Conservation (phyloP, 164 flowering plant species). For the Vitis rotundifolia region DNA sequence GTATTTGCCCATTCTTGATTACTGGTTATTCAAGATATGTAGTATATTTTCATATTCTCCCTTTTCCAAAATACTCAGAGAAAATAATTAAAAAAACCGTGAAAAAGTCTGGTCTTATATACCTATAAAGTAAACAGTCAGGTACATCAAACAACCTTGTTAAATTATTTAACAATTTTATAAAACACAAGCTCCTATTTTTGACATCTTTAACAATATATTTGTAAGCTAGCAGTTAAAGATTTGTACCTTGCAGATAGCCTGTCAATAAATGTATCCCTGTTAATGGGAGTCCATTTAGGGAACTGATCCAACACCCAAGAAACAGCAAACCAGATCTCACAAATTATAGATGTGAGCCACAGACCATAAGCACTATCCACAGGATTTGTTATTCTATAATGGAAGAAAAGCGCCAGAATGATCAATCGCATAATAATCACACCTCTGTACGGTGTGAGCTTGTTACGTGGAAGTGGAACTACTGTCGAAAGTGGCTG, state of each 20-base stretch:
- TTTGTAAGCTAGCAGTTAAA: not conserved
- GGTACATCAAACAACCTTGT: too few species aligned
- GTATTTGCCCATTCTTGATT: not conserved
- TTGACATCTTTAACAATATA: not conserved
- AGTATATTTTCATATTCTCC: too few species aligned
- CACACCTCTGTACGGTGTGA: slow-evolving; percentile 77
- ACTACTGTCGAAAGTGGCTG: slow-evolving; percentile 67
- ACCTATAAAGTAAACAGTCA: too few species aligned
- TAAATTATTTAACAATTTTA: too few species aligned
- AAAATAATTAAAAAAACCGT: too few species aligned
- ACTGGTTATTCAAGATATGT: not conserved
- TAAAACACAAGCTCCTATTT: too few species aligned
- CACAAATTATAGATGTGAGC: slow-evolving; percentile 95
- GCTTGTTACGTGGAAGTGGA: slow-evolving; percentile 61
- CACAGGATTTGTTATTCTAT: slow-evolving; percentile 86
- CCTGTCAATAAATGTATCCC: slow-evolving; percentile 64
- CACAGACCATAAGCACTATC: slow-evolving; percentile 85
- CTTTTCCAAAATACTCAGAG: too few species aligned
- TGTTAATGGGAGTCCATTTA: slow-evolving; percentile 81
- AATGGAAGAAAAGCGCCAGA: slow-evolving; percentile 84
- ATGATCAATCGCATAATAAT: slow-evolving; percentile 79
- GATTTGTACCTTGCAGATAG: slow-evolving; percentile 75
- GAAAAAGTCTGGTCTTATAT: too few species aligned
- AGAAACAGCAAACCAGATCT: slow-evolving; percentile 96
- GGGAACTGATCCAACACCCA: slow-evolving; percentile 99